Conservation (phyloP, 768 basidiomycete species). For the Pholiota conissans region DNA sequence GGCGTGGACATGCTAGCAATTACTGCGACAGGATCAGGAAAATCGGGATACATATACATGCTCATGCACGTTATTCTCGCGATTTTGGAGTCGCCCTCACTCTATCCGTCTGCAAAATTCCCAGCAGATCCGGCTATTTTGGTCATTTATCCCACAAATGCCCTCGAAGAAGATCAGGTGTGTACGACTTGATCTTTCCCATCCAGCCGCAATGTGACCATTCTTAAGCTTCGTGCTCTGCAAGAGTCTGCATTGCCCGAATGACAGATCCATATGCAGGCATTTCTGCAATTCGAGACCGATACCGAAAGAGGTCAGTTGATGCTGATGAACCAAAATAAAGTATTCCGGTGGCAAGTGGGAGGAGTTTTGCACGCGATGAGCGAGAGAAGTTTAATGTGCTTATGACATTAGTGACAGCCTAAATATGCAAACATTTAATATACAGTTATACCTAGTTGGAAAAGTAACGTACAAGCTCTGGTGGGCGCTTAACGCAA, state of each 20-base stretch:
- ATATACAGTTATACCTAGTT: too few species aligned
- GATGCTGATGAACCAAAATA: slow-evolving; percentile 17
- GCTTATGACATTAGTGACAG: slow-evolving; percentile 12
- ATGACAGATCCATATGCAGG: slow-evolving; percentile 21
- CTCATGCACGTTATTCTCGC: slow-evolving; percentile 13
- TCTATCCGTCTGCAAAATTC: slow-evolving; percentile 9
- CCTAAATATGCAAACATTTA: too few species aligned
- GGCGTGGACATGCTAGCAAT: slow-evolving; percentile 16
- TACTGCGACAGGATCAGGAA: slow-evolving; percentile 23
- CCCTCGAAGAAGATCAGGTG: slow-evolving; percentile 20
- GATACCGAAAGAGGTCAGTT: slow-evolving; percentile 15
- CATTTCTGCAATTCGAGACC: slow-evolving; percentile 10
- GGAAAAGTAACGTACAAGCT: background rate
- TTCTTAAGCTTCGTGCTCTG: slow-evolving; percentile 25
- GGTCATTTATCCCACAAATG: slow-evolving; percentile 17
- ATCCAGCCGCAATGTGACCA: too few species aligned
- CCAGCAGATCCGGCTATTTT: slow-evolving; percentile 16
- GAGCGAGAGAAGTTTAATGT: slow-evolving; percentile 19
- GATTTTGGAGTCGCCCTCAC: slow-evolving; percentile 8
- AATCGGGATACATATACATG: slow-evolving; percentile 19
- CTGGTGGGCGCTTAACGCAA: background rate
- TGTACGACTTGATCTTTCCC: background rate
- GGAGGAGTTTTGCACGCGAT: slow-evolving; percentile 15
- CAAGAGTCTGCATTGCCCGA: slow-evolving; percentile 16
- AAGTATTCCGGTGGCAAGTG: slow-evolving; percentile 15